Percentiles rank a stretch among this genome's conserved stretches.
Evolutionary conservation across 176 grass and related monocot species (phyloP).

Genomic region (Puccinellia tenuiflora): DNA sequence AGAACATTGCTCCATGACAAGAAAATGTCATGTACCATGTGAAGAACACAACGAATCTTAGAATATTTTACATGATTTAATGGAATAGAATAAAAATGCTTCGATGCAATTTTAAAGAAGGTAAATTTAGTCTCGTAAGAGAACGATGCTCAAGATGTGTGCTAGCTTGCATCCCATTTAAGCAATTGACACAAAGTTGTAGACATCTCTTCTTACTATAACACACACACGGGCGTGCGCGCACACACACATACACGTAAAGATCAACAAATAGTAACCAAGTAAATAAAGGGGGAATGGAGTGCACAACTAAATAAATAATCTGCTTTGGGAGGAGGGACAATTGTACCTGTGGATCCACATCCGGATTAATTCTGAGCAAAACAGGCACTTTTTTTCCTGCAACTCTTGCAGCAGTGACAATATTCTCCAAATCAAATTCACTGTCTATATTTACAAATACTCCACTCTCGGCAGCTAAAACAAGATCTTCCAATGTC

Average conservation of each 20-base stretch:
- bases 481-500: constrained; percentile 73
- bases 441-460: constrained; percentile 98
- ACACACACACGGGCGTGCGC: background rate
- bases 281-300: background rate
- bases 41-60: background rate
- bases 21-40: background rate
- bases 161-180: background rate
- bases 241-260: background rate
- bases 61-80: background rate
- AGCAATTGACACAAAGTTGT: background rate
- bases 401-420: constrained; percentile 52
- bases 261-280: background rate
- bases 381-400: constrained; percentile 91
- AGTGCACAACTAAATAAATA: constrained; percentile 12
- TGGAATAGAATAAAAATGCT: background rate
- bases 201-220: background rate
- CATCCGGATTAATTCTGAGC: constrained; percentile 97
- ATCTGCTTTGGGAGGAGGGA: background rate
- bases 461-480: constrained; percentile 80
- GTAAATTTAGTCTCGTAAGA: background rate
- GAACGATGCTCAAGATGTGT: background rate
- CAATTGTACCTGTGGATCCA: constrained; percentile 83
- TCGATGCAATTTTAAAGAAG: background rate
- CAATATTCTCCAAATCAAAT: constrained; percentile 96
- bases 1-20: background rate